A percentile compares a stretch with the other conserved stretches of the same genome.
Conservation (phyloP, 352 stramenopile genomes). For the Globisporangium alternatum region DNA sequence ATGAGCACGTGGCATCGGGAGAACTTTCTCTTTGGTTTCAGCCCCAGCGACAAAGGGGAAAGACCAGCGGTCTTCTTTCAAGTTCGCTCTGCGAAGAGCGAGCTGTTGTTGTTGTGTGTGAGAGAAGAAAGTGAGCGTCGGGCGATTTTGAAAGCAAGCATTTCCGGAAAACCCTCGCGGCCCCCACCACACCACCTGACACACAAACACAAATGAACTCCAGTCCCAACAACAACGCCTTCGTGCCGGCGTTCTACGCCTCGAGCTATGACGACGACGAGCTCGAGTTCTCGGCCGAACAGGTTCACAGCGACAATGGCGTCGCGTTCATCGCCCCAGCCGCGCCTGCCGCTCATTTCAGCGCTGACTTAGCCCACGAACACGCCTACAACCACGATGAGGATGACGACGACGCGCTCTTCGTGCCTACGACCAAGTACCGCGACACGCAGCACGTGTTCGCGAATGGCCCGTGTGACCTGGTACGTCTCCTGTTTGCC, state of each 20-base stretch:
- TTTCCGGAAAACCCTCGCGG: conserved; percentile 10
- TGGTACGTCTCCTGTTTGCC: conserved; percentile 8
- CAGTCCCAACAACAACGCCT: conserved; percentile 17
- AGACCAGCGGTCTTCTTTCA: not conserved
- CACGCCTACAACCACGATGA: conserved; percentile 4
- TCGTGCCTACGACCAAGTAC: conserved; percentile 29
- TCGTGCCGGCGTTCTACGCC: conserved; percentile 29
- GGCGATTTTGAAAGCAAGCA: not conserved
- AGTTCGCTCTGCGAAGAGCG: not conserved
- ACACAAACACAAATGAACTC: conserved; percentile 16
- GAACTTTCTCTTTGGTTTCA: conserved; percentile 31
- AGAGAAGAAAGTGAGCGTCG: not conserved
- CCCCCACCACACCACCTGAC: conserved; percentile 2
- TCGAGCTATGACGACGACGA: conserved; percentile 34
- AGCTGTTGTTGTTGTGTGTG: not conserved
- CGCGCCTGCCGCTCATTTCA: not conserved
- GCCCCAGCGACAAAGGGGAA: not conserved
- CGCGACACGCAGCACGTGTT: conserved; percentile 50
- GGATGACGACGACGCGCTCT: conserved; percentile 13
- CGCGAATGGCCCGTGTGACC: conserved; percentile 21
- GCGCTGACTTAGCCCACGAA: conserved; percentile 1
- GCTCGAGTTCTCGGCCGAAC: conserved; percentile 21
- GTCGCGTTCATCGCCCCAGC: conserved; percentile 7
- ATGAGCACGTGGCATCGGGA: conserved; percentile 22
- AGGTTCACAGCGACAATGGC: conserved; percentile 26